Base-by-base conservation (phyloP, 805 yeast species). In the Cyberlindnera mrakii region DNA sequence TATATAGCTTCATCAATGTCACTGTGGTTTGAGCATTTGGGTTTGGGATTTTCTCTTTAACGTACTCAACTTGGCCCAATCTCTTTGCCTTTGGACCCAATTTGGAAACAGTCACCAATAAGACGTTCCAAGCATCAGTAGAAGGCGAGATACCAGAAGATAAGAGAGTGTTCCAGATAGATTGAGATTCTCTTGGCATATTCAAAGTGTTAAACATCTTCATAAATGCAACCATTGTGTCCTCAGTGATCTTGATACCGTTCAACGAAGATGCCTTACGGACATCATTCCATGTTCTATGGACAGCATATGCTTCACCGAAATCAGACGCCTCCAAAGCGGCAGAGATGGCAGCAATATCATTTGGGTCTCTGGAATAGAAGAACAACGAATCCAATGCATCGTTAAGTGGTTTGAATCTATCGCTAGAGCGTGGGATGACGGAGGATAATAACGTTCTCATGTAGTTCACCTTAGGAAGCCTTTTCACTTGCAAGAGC, bases 41-140 rank as follows among this genome's bases (percentile, higher is more conserved):
- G 17, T 56, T 43, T 36, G 58, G 59, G 36, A 60, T 67, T 44
- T 62, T 62, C 6, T 52, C 51, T 2, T 64, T 64, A 35, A 68
- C 56, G 33, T 65, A 59, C 46, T 65, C 72, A 49, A 76, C 57
- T 54, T 70, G 56, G 33, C 57, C 66, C 51, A 62, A 29, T 60
- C 56, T 44, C 51, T 62, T 30, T 52, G 45, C 6, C 53, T 50
- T 3, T 53, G 55, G 13, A 32, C 63, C 49, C 39, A 41, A 35
- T 52, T 57, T 31, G 47, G 70, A 57, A 3, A 72, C 69, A 1
- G 82, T 68, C 40, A 71, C 64, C 40, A 85, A 61, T 25, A 82
- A 67, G 40, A 74, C 68, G 41, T 80, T 79, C 88, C 88, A 85
- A 2, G 78, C 59, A 0, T 59, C 50, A n/a, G 69, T 51, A 5